Conservation (phyloP, 768 basidiomycete species). For the Hirschioporus abietinus region DNA sequence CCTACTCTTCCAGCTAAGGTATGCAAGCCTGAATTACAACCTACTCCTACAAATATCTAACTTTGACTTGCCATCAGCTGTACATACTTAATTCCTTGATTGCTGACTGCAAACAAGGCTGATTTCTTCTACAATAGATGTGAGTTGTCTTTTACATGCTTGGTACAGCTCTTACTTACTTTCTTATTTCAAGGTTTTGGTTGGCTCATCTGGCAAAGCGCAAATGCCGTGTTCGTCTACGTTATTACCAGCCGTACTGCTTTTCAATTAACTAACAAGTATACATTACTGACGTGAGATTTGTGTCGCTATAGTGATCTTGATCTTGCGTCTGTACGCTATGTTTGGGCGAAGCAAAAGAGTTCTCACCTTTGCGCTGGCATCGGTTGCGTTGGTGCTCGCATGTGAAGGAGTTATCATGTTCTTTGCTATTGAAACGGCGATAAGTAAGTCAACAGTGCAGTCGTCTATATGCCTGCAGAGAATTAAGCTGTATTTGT, state of each 20-base stretch:
- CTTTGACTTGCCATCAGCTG: neutral
- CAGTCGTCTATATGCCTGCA: neutral
- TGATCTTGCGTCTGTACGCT: neutral
- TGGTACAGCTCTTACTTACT: neutral
- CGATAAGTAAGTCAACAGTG: neutral
- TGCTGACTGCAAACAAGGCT: too few species aligned
- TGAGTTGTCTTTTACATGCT: neutral
- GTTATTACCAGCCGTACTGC: neutral
- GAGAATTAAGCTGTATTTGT: neutral
- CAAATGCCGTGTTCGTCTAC: neutral
- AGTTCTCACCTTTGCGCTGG: neutral
- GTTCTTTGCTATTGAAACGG: neutral
- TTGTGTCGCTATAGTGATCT: neutral
- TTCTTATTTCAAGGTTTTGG: neutral
- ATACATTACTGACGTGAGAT: too few species aligned
- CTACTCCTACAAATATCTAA: neutral
- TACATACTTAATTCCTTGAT: neutral
- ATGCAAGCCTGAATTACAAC: neutral
- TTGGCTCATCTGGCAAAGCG: neutral
- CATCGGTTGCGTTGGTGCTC: neutral
- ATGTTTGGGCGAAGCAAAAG: neutral
- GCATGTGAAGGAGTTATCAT: neutral
- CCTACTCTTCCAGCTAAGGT: neutral
- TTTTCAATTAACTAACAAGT: too few species aligned
- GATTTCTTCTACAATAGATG: neutral